Base-by-base conservation (phyloP, 2,329 filamentous ascomycete species). In the Trichoderma polysporum region DNA sequence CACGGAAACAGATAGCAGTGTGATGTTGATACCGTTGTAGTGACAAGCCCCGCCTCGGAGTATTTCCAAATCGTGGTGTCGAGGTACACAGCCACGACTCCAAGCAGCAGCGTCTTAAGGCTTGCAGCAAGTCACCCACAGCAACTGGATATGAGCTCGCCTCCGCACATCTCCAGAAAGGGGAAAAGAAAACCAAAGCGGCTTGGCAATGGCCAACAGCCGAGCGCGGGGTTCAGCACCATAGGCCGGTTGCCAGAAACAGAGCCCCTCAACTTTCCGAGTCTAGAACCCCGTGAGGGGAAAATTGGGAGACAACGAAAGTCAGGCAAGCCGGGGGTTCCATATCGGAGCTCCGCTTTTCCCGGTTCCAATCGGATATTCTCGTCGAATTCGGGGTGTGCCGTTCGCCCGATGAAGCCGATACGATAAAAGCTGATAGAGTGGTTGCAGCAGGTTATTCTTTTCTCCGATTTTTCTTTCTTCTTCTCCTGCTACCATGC, bases 291-390 rank as follows among this genome's bases (percentile, higher is more conserved):
- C 57, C 13, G 57, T 47, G 41, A 50, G 41, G 58, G 41, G 58
- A 37, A 50, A 19, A 4, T 22, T 10, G 41, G n/a, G 41, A 5
- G n/a, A 19, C 41, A 45, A 35, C 29, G 41, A 35, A 50, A 6
- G 41, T 45, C 41, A 45, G 41, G 27, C 41, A 50, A 37, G 45
- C n/a, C 41, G 45, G 39, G 45, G 45, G 39, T 17, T 37, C 31
- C 31, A 52, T 52, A 39, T 37, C 58, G 58, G 58, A 50, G 58
- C 58, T 61, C 58, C 58, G 45, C 45, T 61, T 52, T n/a, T 52
- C 35, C 45, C 22, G 58, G 58, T 29, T n/a, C 25, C 58, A 50
- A 37, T 10, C 47, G 45, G 58, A 50, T 19, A 37, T 52, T 33
- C 31, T 47, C 31, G 33, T 27, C 45, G 52, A 22, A n/a, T 61